Evolutionary conservation across 2,329 filamentous ascomycete species (phyloP).

Genomic region (Rhynchosporium graminicola): DNA sequence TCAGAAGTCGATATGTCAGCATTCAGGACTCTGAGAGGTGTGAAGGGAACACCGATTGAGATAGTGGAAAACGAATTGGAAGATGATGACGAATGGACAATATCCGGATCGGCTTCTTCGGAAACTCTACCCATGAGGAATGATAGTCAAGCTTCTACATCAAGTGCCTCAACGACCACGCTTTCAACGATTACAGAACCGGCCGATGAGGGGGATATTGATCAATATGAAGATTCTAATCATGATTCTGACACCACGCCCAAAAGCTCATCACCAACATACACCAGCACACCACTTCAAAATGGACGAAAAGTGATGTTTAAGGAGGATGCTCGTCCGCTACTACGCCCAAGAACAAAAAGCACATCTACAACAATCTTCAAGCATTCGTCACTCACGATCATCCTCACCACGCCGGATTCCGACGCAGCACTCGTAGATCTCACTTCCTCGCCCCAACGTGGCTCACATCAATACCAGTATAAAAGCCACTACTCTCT

Average conservation of each 20-base stretch:
- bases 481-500: not conserved
- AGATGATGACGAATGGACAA: not conserved
- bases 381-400: constrained; percentile 27
- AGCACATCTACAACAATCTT: constrained; percentile 20
- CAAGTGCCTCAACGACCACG: not conserved
- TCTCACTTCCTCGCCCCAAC: not conserved
- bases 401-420: constrained; percentile 34
- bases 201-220: not conserved
- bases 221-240: not conserved
- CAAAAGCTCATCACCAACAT: no score
- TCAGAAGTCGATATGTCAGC: not conserved
- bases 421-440: constrained; percentile 1
- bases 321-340: not conserved
- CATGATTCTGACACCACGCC: not conserved
- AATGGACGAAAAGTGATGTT: not conserved
- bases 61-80: not conserved
- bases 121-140: constrained; percentile 6
- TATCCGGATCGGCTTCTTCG: constrained; percentile 1
- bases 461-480: not conserved
- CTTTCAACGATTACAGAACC: constrained; percentile 4
- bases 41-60: not conserved
- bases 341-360: constrained; percentile 3
- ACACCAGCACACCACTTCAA: not conserved
- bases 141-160: constrained; percentile 3
- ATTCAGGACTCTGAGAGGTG: not conserved